Conservation (phyloP, 1,284 basidiomycete genomes). For the Cystobasidium pallidum region DNA sequence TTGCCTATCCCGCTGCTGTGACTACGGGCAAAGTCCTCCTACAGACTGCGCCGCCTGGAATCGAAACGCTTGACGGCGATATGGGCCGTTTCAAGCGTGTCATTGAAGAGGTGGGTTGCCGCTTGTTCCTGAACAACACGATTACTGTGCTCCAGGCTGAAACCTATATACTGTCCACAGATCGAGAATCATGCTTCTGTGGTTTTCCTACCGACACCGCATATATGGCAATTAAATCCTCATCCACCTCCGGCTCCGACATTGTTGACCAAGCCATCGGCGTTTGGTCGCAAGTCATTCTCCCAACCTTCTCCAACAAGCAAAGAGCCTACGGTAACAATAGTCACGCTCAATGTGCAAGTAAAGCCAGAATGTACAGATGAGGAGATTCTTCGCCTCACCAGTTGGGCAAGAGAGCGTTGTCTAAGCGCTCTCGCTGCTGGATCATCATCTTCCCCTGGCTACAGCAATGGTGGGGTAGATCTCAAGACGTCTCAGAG, state of each 20-base stretch:
- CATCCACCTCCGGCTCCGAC: slow-evolving; percentile 50
- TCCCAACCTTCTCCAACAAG: background rate
- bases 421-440: slow-evolving; percentile 50
- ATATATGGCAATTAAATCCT: slow-evolving; percentile 81
- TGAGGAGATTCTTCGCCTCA: slow-evolving; percentile 71
- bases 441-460: slow-evolving; percentile 14
- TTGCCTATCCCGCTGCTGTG: slow-evolving; percentile 77
- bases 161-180: slow-evolving; percentile 56
- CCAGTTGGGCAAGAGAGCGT: slow-evolving; percentile 69
- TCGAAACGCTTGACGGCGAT: slow-evolving; percentile 59
- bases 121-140: slow-evolving; percentile 47
- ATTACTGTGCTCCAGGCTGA: too few relatives aligned
- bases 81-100: slow-evolving; percentile 77
- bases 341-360: slow-evolving; percentile 80
- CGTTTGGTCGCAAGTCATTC: slow-evolving; percentile 37
- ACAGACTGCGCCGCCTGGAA: slow-evolving; percentile 73
- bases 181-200: slow-evolving; percentile 78
- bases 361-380: slow-evolving; percentile 71
- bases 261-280: slow-evolving; percentile 11
- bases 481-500: slow-evolving; percentile 21
- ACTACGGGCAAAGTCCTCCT: slow-evolving; percentile 79
- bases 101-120: slow-evolving; percentile 70
- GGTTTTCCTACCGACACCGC: slow-evolving; percentile 73
- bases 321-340: slow-evolving; percentile 53
- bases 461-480: slow-evolving; percentile 8